Base-by-base conservation (phyloP, 1,139 yeast species). In the Kurtzmaniella quercitrusa region DNA sequence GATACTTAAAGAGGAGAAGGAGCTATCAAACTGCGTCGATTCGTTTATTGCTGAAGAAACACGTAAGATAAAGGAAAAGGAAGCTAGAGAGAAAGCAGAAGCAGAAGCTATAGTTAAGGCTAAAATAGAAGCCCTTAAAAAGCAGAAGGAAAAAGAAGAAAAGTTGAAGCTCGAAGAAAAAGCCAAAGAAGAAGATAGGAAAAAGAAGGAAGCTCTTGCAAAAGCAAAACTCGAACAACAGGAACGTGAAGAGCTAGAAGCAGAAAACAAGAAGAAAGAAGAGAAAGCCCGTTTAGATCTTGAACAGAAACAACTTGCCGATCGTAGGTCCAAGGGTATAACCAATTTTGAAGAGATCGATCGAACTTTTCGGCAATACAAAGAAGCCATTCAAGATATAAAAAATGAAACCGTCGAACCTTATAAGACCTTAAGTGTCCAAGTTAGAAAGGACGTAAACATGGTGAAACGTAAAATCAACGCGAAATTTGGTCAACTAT, bases 401-500 rank as follows among this genome's bases (percentile, higher is more conserved):
- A 87, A 89, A 54, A 51, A 55, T 1, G 68, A 75, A 19, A 73
- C 91, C 33, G 82, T 79, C 8, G 70, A 65, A 34, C 71, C 69
- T 34, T 75, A 83, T 5, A 58, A 58, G 43, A 49, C 51, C 7
- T 66, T 81, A 46, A 66, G 70, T 25, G 74, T 68, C 18, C 57
- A 73, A 41, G 72, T 76, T 25, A 19, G 44, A 48, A 70, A 69
- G 47, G 63, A 62, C 16, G 66, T 74, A 21, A 73, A 75, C 25
- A 62, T 57, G 59, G 63, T 53, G 43, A 84, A 85, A 57, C 71
- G 97, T 43, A 81, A 83, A 54, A 79, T 93, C 51, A 89, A 89
- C 55, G 95, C 96, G 4, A 85, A 84, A 56, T 81, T 94, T 52
- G 98, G 98, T 11, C 98, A 93, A 64, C 69, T 94, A 47, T 89